phyloP scores from a whole-genome alignment of 805 yeast species.

The Metschnikowia continentalis region DNA sequence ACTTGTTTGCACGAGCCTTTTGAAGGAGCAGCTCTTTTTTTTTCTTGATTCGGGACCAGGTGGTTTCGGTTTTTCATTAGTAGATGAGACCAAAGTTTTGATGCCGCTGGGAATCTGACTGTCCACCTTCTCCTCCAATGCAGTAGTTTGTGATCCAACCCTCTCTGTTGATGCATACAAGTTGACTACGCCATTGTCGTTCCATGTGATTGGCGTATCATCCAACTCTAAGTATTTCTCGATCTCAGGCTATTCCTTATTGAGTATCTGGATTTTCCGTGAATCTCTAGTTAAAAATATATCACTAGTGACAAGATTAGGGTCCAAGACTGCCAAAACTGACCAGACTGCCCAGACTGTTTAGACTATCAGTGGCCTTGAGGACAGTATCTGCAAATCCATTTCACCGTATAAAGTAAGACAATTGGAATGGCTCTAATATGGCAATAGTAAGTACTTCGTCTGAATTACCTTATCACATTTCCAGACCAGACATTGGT shows the following conservation, averaged over 20 bases:
- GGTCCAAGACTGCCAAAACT: no score
- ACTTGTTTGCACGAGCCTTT: slow-evolving; percentile 13
- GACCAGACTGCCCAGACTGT: no score
- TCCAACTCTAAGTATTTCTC: slow-evolving; percentile 22
- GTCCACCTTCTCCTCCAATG: slow-evolving; percentile 20
- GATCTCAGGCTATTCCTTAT: neutral
- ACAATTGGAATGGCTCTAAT: no score
- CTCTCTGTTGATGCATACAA: slow-evolving; percentile 21
- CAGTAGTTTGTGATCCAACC: slow-evolving; percentile 16
- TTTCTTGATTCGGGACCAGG: slow-evolving; percentile 17
- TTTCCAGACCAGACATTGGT: no score
- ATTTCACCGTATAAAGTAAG: no score
- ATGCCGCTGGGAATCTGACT: slow-evolving; percentile 17
- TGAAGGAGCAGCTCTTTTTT: slow-evolving; percentile 10
- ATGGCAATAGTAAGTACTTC: no score
- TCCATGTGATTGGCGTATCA: slow-evolving; percentile 17
- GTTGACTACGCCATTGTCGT: slow-evolving; percentile 29
- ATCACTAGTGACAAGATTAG: no score
- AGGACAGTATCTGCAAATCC: no score
- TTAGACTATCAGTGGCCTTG: no score
- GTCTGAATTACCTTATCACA: no score
- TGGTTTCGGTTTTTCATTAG: slow-evolving; percentile 10
- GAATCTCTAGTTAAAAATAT: slow-evolving; percentile 26
- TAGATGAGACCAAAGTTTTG: slow-evolving; percentile 10
- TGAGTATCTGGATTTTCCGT: slow-evolving; percentile 1